phyloP scores from a whole-genome alignment of 768 basidiomycete species.

The Paxillus involutus region DNA sequence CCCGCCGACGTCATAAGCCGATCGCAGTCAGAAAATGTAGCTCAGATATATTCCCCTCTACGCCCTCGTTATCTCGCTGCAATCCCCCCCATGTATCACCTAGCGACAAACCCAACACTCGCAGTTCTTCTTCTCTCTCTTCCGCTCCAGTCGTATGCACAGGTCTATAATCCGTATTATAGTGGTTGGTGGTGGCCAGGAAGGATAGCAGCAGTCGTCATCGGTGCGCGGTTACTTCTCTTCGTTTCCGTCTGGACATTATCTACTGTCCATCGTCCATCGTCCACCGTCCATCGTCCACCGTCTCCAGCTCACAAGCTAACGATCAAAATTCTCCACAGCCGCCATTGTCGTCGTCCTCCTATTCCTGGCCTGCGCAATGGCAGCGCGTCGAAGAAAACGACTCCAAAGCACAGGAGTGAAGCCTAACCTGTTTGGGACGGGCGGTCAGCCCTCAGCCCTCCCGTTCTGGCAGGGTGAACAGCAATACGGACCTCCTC shows the following conservation, averaged over 20 bases:
- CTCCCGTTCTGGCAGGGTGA: conserved; percentile 10
- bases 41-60: neutral
- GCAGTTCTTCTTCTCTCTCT: neutral
- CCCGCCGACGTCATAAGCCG: too few relatives aligned
- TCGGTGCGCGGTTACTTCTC: conserved; percentile 19
- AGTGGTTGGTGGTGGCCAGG: conserved; percentile 22
- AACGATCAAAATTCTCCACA: conserved; percentile 1
- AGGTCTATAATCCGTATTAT: neutral
- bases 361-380: conserved; percentile 5
- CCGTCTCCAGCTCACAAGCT: too few relatives aligned
- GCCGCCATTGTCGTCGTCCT: conserved; percentile 9
- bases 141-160: conserved; percentile 11
- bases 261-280: too few relatives aligned
- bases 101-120: neutral
- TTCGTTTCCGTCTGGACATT: too few relatives aligned
- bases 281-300: too few relatives aligned
- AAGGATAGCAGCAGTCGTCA: conserved; percentile 23
- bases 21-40: too few relatives aligned
- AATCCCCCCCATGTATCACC: neutral
- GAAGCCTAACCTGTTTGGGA: neutral
- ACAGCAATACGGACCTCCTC: conserved; percentile 3
- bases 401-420: neutral
- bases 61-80: neutral
- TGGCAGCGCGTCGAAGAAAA: conserved; percentile 6
- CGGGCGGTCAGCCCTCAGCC: neutral